Percentiles rank a stretch among this genome's conserved stretches.
Conservation (phyloP, 2,329 filamentous ascomycete species). For the Trichophyton mentagrophytes region DNA sequence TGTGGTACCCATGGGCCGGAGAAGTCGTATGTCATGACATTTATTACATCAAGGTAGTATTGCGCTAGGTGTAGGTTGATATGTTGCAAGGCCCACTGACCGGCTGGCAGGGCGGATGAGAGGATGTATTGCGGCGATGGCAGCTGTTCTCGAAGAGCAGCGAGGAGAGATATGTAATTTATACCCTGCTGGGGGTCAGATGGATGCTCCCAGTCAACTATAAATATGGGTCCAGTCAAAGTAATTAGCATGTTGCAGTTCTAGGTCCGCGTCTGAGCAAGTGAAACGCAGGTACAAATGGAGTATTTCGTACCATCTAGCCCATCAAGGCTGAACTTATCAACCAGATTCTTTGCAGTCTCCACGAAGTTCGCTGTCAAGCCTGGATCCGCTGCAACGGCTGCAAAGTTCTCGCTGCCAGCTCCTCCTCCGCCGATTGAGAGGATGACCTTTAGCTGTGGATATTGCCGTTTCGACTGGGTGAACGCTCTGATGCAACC, state of each 20-base stretch:
- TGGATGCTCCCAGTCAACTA: constrained; percentile 75
- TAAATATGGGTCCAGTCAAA: background rate
- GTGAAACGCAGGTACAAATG: background rate
- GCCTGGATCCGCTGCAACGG: constrained; percentile 49
- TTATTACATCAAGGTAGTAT: constrained; percentile 59
- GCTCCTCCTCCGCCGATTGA: constrained; percentile 58
- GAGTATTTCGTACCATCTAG: constrained; percentile 53
- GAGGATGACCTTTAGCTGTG: constrained; percentile 59
- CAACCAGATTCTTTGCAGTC: constrained; percentile 53
- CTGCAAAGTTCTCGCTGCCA: constrained; percentile 54
- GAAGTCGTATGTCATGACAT: constrained; percentile 72
- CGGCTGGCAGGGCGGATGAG: constrained; percentile 59
- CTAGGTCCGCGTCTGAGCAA: background rate
- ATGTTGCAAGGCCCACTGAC: constrained; percentile 51
- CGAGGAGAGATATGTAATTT: constrained; percentile 58
- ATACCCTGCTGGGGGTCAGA: constrained; percentile 51
- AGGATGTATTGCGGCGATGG: constrained; percentile 56
- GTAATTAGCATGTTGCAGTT: background rate
- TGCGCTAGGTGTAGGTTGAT: constrained; percentile 54
- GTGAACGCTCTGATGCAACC: constrained; percentile 63
- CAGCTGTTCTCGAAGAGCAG: constrained; percentile 53
- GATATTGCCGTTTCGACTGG: constrained; percentile 57
- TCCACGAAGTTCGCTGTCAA: constrained; percentile 57
- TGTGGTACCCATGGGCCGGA: constrained; percentile 55
- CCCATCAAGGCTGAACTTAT: constrained; percentile 58